phyloP scores from a whole-genome alignment of 441 rosid genomes.

The Populus trichocarpa region DNA sequence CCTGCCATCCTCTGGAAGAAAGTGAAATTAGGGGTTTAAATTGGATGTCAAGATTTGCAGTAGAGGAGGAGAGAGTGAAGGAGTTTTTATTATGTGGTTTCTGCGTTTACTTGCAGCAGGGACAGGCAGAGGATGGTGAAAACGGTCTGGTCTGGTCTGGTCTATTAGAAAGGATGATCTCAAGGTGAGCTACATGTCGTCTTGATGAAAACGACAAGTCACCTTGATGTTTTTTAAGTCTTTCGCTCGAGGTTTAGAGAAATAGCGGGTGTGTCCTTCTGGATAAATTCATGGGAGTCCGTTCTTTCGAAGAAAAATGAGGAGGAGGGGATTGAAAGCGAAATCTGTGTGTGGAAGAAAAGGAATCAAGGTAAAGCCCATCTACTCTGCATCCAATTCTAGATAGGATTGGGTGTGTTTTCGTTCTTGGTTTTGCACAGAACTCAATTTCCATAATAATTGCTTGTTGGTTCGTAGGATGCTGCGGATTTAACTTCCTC shows the following conservation, averaged over 20 bases:
- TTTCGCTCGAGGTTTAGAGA: neutral
- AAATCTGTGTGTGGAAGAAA: neutral
- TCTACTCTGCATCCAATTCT: neutral
- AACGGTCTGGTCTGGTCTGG: neutral
- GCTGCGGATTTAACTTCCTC: conserved; percentile 6
- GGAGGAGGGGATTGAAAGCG: conserved; percentile 1
- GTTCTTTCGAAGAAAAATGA: neutral
- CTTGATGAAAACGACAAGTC: neutral
- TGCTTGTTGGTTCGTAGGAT: conserved; percentile 3
- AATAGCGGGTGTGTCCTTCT: neutral
- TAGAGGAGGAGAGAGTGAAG: neutral
- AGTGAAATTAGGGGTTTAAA: neutral
- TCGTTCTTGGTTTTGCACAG: neutral
- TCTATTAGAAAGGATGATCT: neutral
- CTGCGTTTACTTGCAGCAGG: neutral
- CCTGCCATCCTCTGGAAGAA: conserved; percentile 46
- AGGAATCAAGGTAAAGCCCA: neutral
- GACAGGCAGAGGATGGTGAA: neutral
- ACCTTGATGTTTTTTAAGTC: neutral
- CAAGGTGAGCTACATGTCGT: neutral
- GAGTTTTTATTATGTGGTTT: neutral
- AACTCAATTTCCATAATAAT: neutral
- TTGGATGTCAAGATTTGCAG: neutral
- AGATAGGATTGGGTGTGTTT: neutral
- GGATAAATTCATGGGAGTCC: conserved; percentile 4